These are phyloP conservation scores for Pseudogymnoascus sp. DNA, from an alignment of 2,329 filamentous ascomycete genomes.

Conservation along the genomic window DNA sequence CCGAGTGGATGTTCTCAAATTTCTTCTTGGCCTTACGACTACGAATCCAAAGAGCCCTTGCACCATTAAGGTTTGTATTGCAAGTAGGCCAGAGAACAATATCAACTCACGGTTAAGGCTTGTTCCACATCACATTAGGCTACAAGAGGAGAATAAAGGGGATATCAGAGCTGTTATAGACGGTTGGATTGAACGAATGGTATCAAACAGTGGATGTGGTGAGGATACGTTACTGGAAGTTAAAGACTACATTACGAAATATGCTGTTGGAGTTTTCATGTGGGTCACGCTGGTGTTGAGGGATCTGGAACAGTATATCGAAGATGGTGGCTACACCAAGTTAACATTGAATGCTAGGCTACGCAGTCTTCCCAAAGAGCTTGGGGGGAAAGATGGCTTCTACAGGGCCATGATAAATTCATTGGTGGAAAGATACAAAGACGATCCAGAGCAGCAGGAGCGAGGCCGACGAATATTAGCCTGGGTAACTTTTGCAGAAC, in stretches of 20 bases:
- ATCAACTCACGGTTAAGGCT: background rate
- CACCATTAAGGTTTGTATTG: background rate
- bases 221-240: background rate
- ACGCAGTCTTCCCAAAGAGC: background rate
- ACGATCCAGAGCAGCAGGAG: background rate
- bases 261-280: background rate
- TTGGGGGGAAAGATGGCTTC: background rate
- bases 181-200: background rate
- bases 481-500: slow-evolving; percentile 8
- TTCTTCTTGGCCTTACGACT: background rate
- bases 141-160: background rate
- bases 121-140: background rate
- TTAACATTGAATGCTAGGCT: background rate
- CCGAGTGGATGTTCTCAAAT: slow-evolving; percentile 9
- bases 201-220: background rate
- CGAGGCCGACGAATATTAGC: background rate
- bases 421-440: background rate
- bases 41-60: background rate
- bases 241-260: background rate
- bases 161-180: background rate
- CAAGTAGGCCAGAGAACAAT: background rate
- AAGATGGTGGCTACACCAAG: background rate
- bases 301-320: background rate
- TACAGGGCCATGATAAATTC: background rate
- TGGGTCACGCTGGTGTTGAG: background rate